phyloP scores from a whole-genome alignment of 139 green algal species.

The Penium margaritaceum region DNA sequence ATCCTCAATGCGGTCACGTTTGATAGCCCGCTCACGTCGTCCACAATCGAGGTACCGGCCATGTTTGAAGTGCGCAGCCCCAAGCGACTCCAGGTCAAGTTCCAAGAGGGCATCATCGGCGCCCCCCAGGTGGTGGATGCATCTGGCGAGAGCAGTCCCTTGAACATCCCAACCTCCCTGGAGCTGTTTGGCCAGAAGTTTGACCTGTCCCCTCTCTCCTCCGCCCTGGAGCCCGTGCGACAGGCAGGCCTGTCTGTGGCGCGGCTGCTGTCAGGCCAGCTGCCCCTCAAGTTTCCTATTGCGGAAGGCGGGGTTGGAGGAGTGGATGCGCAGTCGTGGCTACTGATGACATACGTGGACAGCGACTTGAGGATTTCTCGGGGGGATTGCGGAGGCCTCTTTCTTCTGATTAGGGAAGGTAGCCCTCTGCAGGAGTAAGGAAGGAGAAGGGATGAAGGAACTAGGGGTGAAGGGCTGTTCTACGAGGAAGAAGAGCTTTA shows the following conservation, averaged over 20 bases:
- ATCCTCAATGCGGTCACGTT: slow-evolving; percentile 73
- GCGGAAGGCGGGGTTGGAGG: neutral
- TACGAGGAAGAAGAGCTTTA: too few species aligned
- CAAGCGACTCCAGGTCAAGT: slow-evolving; percentile 71
- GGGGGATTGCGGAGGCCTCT: slow-evolving; percentile 44
- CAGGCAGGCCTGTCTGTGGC: slow-evolving; percentile 13
- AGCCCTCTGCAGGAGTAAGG: slow-evolving; percentile 16
- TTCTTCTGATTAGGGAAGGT: slow-evolving; percentile 46
- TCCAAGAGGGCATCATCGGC: slow-evolving; percentile 38
- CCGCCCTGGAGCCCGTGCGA: slow-evolving; percentile 27
- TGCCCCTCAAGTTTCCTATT: slow-evolving; percentile 31
- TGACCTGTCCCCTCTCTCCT: slow-evolving; percentile 2
- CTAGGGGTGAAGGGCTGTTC: too few species aligned
- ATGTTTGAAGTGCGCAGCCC: slow-evolving; percentile 71
- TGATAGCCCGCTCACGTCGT: slow-evolving; percentile 54
- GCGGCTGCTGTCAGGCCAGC: slow-evolving; percentile 60
- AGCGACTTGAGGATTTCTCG: slow-evolving; percentile 48
- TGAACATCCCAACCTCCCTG: slow-evolving; percentile 1
- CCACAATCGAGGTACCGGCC: slow-evolving; percentile 58
- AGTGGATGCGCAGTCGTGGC: slow-evolving; percentile 42
- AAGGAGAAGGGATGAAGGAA: too few species aligned
- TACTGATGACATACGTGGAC: slow-evolving; percentile 58
- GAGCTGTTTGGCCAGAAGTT: slow-evolving; percentile 32
- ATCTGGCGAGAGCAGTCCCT: too few species aligned
- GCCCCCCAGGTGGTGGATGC: slow-evolving; percentile 16